A percentile compares a stretch with the other conserved stretches of the same genome.
phyloP scores from a whole-genome alignment of 768 basidiomycete species.

The Crucibulum laeve region DNA sequence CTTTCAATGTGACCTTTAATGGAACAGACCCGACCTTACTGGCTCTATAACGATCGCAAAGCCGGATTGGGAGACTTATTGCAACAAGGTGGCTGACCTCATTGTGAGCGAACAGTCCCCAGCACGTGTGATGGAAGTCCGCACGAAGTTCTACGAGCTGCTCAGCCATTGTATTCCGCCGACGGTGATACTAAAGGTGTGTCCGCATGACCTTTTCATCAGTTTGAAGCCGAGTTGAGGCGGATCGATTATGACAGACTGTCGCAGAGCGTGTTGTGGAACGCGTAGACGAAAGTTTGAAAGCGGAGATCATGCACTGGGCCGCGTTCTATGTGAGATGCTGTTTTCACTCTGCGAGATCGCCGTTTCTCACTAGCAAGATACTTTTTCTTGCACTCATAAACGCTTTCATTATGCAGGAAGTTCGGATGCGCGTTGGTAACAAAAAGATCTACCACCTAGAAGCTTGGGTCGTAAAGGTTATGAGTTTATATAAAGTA shows the following conservation, averaged over 20 bases:
- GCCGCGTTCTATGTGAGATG: constrained; percentile 86
- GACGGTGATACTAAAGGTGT: constrained; percentile 83
- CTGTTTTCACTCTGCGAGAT: neutral
- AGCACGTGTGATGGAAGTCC: constrained; percentile 84
- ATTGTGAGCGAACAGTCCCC: constrained; percentile 90
- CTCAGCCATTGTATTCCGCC: constrained; percentile 97
- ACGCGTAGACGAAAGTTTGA: constrained; percentile 83
- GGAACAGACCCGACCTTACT: constrained; percentile 70
- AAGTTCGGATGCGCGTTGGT: constrained; percentile 93
- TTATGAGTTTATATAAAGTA: constrained; percentile 90
- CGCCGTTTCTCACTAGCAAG: neutral
- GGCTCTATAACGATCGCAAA: constrained; percentile 83
- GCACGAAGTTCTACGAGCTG: constrained; percentile 91
- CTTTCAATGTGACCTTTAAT: neutral
- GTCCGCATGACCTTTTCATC: constrained; percentile 7
- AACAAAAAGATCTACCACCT: constrained; percentile 89
- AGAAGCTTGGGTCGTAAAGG: constrained; percentile 95
- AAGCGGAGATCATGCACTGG: constrained; percentile 96
- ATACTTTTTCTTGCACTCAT: neutral
- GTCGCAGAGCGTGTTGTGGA: constrained; percentile 86
- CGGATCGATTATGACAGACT: constrained; percentile 52
- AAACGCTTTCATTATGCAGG: constrained; percentile 39
- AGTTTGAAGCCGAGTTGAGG: constrained; percentile 1
- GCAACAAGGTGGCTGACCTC: constrained; percentile 84
- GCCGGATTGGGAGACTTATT: constrained; percentile 99